Evolutionary conservation across 2,329 filamentous ascomycete species (phyloP).

Genomic region (Xylariales sp.): DNA sequence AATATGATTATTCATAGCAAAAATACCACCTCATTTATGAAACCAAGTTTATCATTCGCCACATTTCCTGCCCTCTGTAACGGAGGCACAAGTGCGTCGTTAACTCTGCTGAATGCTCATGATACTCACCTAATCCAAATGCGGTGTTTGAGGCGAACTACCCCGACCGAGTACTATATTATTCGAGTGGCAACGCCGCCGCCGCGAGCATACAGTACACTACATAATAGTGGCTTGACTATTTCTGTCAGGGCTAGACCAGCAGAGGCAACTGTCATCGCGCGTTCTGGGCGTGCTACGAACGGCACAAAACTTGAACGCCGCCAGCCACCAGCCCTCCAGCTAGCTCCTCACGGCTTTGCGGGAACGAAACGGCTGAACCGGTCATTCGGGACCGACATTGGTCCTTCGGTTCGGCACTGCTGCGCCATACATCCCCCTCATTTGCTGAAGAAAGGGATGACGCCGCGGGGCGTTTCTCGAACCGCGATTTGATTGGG

Average conservation of each 20-base stretch:
- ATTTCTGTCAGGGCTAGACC: not conserved
- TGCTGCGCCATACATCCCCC: constrained; percentile 8
- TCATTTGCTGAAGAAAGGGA: constrained; percentile 4
- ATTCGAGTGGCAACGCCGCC: not conserved
- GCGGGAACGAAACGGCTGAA: constrained; percentile 27
- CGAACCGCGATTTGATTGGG: not conserved
- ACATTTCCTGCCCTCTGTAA: not conserved
- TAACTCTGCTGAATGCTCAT: not conserved
- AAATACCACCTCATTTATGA: not conserved
- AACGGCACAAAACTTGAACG: not conserved
- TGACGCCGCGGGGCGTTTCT: constrained; percentile 16
- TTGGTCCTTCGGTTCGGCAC: constrained; percentile 23
- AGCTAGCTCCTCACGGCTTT: not conserved
- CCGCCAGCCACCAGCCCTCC: constrained; percentile 3
- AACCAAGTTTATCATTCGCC: not conserved
- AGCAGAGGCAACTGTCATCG: not conserved
- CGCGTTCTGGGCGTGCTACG: constrained; percentile 1
- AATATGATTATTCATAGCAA: not conserved
- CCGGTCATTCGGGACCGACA: constrained; percentile 34
- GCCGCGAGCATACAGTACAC: too few relatives aligned
- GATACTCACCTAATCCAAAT: not conserved
- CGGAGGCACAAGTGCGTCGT: not conserved
- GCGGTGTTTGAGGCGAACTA: constrained; percentile 4
- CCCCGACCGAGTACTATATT: not conserved
- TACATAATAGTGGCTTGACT: constrained; percentile 5